These are phyloP conservation scores for Chamaenerion angustifolium DNA, from an alignment of 345 rosid species.

Conservation along the genomic window DNA sequence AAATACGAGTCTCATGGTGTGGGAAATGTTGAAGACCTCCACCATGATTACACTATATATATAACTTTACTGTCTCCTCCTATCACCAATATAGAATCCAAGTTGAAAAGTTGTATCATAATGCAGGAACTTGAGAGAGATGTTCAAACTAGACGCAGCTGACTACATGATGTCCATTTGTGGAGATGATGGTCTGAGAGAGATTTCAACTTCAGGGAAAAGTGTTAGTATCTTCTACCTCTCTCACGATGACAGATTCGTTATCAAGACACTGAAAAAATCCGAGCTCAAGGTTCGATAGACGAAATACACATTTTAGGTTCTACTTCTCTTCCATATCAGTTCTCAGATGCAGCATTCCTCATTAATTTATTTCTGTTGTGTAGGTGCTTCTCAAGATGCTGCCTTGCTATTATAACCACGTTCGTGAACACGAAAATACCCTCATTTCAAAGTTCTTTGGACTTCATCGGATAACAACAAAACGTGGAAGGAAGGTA, in stretches of 20 bases:
- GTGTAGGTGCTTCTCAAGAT: conserved; percentile 67
- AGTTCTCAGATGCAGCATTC: no score
- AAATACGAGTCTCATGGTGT: no score
- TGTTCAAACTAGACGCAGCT: conserved; percentile 96
- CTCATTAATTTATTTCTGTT: neutral
- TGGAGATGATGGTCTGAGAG: conserved; percentile 84
- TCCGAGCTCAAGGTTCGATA: conserved; percentile 80
- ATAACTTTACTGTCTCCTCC: no score
- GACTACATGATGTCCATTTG: conserved; percentile 99
- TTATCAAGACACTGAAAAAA: conserved; percentile 76
- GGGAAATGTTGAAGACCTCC: no score
- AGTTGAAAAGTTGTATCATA: no score
- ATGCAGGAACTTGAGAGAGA: conserved; percentile 80
- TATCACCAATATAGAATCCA: no score
- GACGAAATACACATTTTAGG: no score
- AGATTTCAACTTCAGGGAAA: conserved; percentile 78
- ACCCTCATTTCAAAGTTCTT: conserved; percentile 93
- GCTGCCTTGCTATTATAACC: conserved; percentile 61
- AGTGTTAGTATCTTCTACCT: conserved; percentile 95
- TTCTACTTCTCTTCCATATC: neutral
- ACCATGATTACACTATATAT: no score
- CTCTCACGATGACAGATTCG: conserved; percentile 82
- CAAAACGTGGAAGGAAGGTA: conserved; percentile 75
- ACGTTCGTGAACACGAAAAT: conserved; percentile 64
- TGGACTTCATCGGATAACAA: conserved; percentile 71